Evolutionary conservation across 768 basidiomycete species (phyloP).

Genomic region (Tylopilus sp.): DNA sequence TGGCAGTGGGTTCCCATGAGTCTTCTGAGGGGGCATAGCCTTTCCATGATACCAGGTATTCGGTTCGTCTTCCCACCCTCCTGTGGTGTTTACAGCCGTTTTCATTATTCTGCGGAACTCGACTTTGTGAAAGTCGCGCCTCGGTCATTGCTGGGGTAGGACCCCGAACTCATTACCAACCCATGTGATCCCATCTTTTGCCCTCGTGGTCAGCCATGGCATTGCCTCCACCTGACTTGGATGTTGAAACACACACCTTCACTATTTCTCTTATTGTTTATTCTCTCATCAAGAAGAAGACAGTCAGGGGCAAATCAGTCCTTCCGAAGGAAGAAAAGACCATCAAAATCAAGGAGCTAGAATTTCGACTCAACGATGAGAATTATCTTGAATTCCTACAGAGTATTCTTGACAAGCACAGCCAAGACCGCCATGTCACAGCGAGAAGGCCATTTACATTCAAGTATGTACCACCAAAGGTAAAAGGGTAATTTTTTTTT

Average conservation of each 20-base stretch:
- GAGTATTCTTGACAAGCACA: slow-evolving; percentile 9
- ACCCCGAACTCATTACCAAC: background rate
- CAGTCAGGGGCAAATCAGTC: background rate
- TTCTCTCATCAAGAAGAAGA: background rate
- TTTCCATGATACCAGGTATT: too few relatives aligned
- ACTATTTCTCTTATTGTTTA: background rate
- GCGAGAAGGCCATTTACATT: background rate
- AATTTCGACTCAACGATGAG: background rate
- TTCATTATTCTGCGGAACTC: too few relatives aligned
- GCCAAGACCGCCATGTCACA: background rate
- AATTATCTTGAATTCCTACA: slow-evolving; percentile 3
- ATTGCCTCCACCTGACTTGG: background rate
- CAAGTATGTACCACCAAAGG: slow-evolving; percentile 7
- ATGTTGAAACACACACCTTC: background rate
- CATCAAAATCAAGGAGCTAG: background rate
- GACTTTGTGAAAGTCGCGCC: background rate
- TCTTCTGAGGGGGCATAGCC: too few relatives aligned
- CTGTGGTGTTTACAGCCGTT: too few relatives aligned
- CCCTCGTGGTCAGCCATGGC: background rate
- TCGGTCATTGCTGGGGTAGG: too few relatives aligned
- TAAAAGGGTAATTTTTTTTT: slow-evolving; percentile 3
- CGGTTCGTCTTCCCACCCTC: too few relatives aligned
- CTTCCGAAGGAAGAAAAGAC: background rate
- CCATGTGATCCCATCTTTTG: background rate
- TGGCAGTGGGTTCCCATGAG: too few relatives aligned